These are phyloP conservation scores for Hypoxylon crocopeplum DNA, from an alignment of 495 filamentous ascomycete genomes.

Conservation along the genomic window DNA sequence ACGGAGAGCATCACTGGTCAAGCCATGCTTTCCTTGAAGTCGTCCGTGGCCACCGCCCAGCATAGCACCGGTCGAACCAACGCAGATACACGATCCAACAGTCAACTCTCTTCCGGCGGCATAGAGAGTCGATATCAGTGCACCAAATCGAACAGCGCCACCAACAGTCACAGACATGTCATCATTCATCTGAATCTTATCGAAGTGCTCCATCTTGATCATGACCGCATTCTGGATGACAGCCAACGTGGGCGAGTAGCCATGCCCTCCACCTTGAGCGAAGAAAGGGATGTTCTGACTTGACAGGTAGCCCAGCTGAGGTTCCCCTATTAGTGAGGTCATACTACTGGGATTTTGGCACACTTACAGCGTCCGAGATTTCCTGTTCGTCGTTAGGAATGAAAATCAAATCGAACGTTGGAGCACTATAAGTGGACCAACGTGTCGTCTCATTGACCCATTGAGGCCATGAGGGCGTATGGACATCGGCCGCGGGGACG, in stretches of 20 bases:
- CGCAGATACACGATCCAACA: conserved; percentile 44
- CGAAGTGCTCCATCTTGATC: background rate
- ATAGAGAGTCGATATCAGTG: no score
- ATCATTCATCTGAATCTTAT: background rate
- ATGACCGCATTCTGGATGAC: background rate
- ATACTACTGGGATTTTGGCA: no score
- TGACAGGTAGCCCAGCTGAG: no score
- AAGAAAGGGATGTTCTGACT: conserved; percentile 7
- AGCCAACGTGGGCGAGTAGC: background rate
- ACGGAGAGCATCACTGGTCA: conserved; percentile 63
- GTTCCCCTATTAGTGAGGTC: no score
- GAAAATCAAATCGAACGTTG: no score
- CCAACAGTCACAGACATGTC: background rate
- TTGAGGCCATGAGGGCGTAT: no score
- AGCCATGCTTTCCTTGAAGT: conserved; percentile 63
- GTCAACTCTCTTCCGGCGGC: background rate
- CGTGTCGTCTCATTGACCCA: no score
- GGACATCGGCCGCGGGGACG: no score
- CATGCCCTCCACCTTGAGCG: background rate
- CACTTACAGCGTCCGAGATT: no score
- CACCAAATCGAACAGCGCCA: no score
- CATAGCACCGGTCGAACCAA: conserved; percentile 64
- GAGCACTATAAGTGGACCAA: no score
- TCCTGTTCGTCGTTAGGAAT: no score
- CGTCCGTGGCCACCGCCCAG: conserved; percentile 67